Evolutionary conservation across 2,329 filamentous ascomycete genomes (phyloP), one percentile per base, ranked within the genome.

Genomic region (Aspergillus sp.): DNA sequence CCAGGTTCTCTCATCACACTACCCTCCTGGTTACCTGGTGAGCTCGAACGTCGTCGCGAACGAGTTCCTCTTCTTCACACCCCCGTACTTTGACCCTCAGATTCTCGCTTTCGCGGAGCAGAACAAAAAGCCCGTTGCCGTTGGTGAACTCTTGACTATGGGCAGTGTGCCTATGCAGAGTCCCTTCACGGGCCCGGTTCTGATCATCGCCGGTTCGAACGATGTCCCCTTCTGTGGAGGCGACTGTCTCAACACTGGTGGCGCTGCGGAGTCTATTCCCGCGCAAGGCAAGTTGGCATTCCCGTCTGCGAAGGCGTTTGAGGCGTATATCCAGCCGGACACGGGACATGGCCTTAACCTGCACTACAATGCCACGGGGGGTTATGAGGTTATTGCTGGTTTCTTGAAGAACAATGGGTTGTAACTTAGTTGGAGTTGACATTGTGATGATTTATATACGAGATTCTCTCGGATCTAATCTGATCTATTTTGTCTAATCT

Each of bases 261-360:
- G 55, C 4, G 35, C 30, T 7, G 20, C 32, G 10, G 13, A 32
- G 35, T 46, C 58, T 44, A 50, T 60, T 49, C 37, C 52, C 5
- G 46, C 45, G 10, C 49, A 37, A 7, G 49, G 51, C 13, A 44
- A 56, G 37, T 41, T 45, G 15, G 52, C 55, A 27, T 39, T 39
- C 17, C 37, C 37, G 15, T 12, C 10, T 19, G 53, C 51, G 46
- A 56, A 48, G 7, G 46, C 47, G 20, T 59, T 64, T 41, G 47
- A 57, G 43, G 53, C 56, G 6, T 56, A 58, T 38, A 51, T 65
- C 3, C 56, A 62, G 17, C 58, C 58, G 7, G 45, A 56, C 20
- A 56, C 53, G 32, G 60, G 60, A 4, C 62, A 65, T 51, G 60
- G 55, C 4, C 50, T 65, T n/a, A 60, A 62, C 42, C 20, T 64